A percentile compares a stretch with the other conserved stretches of the same genome.
Evolutionary conservation across 164 flowering plant genomes (phyloP).

Genomic region (Tetrastigma voinierianum): DNA sequence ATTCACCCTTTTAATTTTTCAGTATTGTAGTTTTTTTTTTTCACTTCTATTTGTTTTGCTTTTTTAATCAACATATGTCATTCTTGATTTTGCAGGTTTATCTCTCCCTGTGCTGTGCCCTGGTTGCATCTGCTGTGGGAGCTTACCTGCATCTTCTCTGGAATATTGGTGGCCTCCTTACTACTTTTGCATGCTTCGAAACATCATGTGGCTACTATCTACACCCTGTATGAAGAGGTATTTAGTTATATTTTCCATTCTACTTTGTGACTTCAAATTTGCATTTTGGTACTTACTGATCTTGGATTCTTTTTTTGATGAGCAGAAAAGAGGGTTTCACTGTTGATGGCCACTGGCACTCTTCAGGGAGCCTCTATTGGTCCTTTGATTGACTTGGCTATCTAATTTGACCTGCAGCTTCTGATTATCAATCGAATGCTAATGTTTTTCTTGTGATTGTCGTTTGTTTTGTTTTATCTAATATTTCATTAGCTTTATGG

Average conservation of each 20-base stretch:
- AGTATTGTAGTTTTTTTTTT: neutral
- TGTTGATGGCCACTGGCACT: constrained; percentile 66
- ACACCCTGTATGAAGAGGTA: constrained; percentile 68
- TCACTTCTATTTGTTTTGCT: neutral
- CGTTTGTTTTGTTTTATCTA: too few species aligned
- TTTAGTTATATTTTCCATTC: neutral
- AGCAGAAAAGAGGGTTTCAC: constrained; percentile 64
- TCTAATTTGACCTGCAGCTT: constrained; percentile 64
- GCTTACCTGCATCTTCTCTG: constrained; percentile 71
- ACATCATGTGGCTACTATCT: constrained; percentile 55
- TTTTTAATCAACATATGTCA: neutral
- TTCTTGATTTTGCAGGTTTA: constrained; percentile 57
- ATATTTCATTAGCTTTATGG: too few species aligned
- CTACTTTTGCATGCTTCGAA: constrained; percentile 51
- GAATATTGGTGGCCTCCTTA: constrained; percentile 89
- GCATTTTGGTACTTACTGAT: neutral
- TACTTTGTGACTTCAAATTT: neutral
- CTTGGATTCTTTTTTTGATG: neutral
- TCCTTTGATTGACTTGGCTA: constrained; percentile 71
- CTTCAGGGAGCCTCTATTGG: constrained; percentile 84
- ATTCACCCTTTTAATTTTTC: neutral
- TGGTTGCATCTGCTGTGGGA: constrained; percentile 75
- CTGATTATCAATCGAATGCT: neutral
- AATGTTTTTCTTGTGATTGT: neutral
- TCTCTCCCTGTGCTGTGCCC: constrained; percentile 67